These are phyloP conservation scores for Xylariaceae sp. DNA, from an alignment of 2,329 filamentous ascomycete species.

Conservation along the genomic window DNA sequence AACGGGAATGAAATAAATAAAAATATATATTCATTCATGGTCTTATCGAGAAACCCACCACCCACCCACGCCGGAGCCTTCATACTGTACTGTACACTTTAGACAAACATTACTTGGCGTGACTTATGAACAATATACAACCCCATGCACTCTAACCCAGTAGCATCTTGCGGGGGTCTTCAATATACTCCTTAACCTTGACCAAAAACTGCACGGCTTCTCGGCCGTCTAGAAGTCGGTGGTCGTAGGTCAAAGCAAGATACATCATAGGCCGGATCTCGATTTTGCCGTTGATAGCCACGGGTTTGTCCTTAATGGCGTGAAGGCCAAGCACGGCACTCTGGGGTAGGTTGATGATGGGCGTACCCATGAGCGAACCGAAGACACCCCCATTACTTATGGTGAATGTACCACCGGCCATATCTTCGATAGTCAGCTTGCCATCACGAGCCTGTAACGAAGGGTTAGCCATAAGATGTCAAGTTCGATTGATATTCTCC, in stretches of 20 bases:
- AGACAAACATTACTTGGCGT: conserved; percentile 18
- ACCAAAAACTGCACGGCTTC: conserved; percentile 96
- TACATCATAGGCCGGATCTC: conserved; percentile 99
- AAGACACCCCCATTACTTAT: conserved; percentile 98
- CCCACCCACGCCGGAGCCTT: conserved; percentile 14
- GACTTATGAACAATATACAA: conserved; percentile 18
- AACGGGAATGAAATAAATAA: background rate
- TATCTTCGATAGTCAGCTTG: conserved; percentile 98
- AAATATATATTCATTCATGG: conserved; percentile 8
- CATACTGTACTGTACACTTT: conserved; percentile 25
- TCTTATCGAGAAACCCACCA: conserved; percentile 11
- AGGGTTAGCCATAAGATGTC: conserved; percentile 22
- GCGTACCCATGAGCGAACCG: conserved; percentile 94
- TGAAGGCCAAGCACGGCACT: conserved; percentile 91
- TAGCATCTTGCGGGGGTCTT: conserved; percentile 93
- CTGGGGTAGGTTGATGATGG: conserved; percentile 97
- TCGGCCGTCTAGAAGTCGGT: conserved; percentile 91
- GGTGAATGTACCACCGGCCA: conserved; percentile 97
- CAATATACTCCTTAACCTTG: conserved; percentile 97
- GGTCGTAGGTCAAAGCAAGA: conserved; percentile 95
- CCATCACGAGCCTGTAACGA: conserved; percentile 79
- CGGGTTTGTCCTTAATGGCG: conserved; percentile 92
- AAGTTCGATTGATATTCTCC: conserved; percentile 8
- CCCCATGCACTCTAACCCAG: conserved; percentile 46
- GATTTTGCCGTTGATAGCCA: conserved; percentile 90